Evolutionary conservation across 495 filamentous ascomycete genomes (phyloP).

Genomic region (Penicillium nucicola): DNA sequence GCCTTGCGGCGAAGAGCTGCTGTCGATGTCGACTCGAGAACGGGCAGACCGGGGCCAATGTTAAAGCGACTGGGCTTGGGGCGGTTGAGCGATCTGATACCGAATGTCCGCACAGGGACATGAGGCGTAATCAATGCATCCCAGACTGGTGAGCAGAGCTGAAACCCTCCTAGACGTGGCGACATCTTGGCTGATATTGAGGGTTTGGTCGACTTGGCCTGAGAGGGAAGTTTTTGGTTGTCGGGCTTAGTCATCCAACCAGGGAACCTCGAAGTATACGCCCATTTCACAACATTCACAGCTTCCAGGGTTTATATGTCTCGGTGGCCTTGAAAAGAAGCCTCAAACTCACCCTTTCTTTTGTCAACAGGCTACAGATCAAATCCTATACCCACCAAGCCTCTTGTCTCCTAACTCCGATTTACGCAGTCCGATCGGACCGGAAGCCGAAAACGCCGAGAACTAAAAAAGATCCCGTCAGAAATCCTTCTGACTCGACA

Average conservation of each 20-base stretch:
- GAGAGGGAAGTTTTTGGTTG: slow-evolving; percentile 22
- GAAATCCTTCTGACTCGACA: neutral
- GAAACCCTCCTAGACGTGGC: slow-evolving; percentile 33
- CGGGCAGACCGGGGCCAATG: slow-evolving; percentile 40
- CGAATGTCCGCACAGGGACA: slow-evolving; percentile 32
- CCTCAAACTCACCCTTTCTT: no score
- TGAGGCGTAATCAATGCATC: slow-evolving; percentile 17
- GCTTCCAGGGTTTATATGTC: no score
- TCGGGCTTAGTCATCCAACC: slow-evolving; percentile 10
- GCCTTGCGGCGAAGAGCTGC: slow-evolving; percentile 79
- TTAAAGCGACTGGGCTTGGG: slow-evolving; percentile 48
- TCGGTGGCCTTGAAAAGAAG: no score
- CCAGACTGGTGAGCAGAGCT: slow-evolving; percentile 25
- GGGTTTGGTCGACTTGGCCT: slow-evolving; percentile 2
- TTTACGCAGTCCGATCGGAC: slow-evolving; percentile 1
- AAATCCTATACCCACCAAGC: neutral
- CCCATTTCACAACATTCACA: no score
- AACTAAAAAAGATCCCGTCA: slow-evolving; percentile 8
- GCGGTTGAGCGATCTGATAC: slow-evolving; percentile 49
- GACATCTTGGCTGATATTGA: slow-evolving; percentile 26
- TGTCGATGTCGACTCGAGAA: slow-evolving; percentile 66
- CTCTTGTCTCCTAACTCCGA: slow-evolving; percentile 3
- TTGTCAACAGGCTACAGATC: no score
- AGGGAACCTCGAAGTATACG: neutral
- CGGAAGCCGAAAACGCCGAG: slow-evolving; percentile 12